phyloP scores from a whole-genome alignment of 257 asterid genomes.

The Linaria vulgaris region DNA sequence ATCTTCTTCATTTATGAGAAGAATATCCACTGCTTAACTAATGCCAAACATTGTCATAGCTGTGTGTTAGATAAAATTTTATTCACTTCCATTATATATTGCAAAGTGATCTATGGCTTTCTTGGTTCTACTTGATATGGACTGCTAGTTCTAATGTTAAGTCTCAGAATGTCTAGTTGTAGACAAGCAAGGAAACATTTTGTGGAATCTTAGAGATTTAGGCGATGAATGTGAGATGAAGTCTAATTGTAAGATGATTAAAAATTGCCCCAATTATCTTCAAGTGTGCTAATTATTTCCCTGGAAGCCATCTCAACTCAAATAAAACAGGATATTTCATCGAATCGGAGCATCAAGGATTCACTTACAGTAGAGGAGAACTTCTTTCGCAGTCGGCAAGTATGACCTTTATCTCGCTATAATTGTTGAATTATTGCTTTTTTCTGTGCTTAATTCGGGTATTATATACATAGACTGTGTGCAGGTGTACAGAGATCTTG shows the following conservation, averaged over 20 bases:
- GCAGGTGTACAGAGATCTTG: conserved; percentile 84
- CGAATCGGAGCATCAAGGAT: conserved; percentile 77
- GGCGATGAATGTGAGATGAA: not conserved
- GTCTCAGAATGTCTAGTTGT: not conserved
- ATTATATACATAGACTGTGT: conserved; percentile 21
- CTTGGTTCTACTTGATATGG: not conserved
- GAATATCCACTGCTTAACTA: too few species aligned
- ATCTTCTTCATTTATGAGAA: too few species aligned
- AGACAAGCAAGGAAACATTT: too few species aligned
- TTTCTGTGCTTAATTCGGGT: conserved; percentile 9
- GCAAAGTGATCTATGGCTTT: not conserved
- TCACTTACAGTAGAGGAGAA: conserved; percentile 91
- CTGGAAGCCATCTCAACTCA: conserved; percentile 12
- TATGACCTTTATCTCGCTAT: conserved; percentile 41
- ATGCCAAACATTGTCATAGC: too few species aligned
- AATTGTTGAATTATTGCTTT: conserved; percentile 23
- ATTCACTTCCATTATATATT: too few species aligned
- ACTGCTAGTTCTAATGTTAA: not conserved
- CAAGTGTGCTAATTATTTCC: not conserved
- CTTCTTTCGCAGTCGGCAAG: conserved; percentile 80
- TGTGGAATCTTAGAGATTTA: conserved; percentile 9
- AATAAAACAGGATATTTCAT: conserved; percentile 66
- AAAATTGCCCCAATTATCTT: not conserved
- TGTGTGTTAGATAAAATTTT: too few species aligned
- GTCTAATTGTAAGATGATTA: not conserved